A percentile compares a stretch with the other conserved stretches of the same genome.
These are phyloP conservation scores for Pochonia chlamydosporia DNA, from an alignment of 2,329 filamentous ascomycete species.

Conservation along the genomic window DNA sequence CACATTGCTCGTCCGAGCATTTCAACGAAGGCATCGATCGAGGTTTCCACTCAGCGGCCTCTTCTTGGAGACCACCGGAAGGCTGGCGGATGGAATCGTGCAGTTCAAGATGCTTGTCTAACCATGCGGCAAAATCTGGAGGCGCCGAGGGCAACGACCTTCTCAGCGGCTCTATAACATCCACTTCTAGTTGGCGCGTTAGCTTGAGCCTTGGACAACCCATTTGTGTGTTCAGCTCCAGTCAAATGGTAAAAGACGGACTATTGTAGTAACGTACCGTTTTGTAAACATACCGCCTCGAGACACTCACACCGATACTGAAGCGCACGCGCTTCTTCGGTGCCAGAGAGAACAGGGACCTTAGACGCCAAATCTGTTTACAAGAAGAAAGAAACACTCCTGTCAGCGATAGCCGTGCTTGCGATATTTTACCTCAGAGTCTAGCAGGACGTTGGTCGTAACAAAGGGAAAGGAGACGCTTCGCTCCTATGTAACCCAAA, in stretches of 20 bases:
- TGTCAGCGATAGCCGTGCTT: constrained; percentile 3
- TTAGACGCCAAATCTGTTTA: constrained; percentile 20
- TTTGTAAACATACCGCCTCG: constrained; percentile 41
- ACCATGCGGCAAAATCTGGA: constrained; percentile 43
- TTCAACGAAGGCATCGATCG: constrained; percentile 34
- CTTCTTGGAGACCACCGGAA: constrained; percentile 5
- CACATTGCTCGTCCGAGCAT: constrained; percentile 49
- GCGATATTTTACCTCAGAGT: neutral
- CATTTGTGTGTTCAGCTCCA: neutral
- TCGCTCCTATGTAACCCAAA: neutral
- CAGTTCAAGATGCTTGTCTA: constrained; percentile 44
- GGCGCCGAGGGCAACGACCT: constrained; percentile 29
- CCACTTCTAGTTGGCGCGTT: constrained; percentile 19
- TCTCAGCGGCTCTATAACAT: constrained; percentile 24
- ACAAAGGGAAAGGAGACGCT: neutral
- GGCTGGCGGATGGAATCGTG: constrained; percentile 41
- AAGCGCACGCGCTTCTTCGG: constrained; percentile 50
- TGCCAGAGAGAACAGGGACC: constrained; percentile 44
- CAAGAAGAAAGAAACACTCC: neutral
- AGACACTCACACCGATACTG: constrained; percentile 56
- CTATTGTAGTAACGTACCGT: constrained; percentile 19
- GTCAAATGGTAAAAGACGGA: neutral
- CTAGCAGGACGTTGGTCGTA: neutral
- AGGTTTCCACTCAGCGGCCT: constrained; percentile 1
- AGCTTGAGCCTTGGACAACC: neutral